phyloP scores from a whole-genome alignment of 2,329 filamentous ascomycete species.

The Nigrograna mackinnonii region DNA sequence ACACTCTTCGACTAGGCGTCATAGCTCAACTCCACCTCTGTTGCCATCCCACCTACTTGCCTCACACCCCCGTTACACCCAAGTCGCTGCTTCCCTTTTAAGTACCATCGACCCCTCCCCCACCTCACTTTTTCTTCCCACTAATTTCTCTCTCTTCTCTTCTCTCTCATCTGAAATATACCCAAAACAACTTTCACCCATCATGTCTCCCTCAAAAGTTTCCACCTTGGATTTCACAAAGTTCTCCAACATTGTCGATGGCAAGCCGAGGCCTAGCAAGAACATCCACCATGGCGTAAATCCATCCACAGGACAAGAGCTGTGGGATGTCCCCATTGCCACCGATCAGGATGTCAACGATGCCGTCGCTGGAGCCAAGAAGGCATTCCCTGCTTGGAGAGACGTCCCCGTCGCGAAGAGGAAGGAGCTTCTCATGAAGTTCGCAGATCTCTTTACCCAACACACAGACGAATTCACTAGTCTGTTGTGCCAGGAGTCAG shows the following conservation, averaged over 20 bases:
- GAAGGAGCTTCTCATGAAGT: conserved; percentile 32
- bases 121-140: background rate
- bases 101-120: background rate
- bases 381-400: conserved; percentile 53
- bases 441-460: conserved; percentile 25
- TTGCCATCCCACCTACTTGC: background rate
- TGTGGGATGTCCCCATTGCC: conserved; percentile 55
- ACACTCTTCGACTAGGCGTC: no score
- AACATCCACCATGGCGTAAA: conserved; percentile 53
- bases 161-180: background rate
- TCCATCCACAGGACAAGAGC: conserved; percentile 53
- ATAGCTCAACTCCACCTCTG: background rate
- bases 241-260: conserved; percentile 58
- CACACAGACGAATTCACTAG: conserved; percentile 32
- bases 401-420: conserved; percentile 36
- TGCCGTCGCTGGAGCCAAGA: conserved; percentile 53
- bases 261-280: conserved; percentile 48
- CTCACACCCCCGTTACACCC: no score
- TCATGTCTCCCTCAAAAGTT: conserved; percentile 51
- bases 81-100: background rate
- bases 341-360: conserved; percentile 54
- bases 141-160: background rate
- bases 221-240: conserved; percentile 44
- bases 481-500: conserved; percentile 39
- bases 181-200: conserved; percentile 13